These are phyloP conservation scores for Leptodermis oblonga DNA, from an alignment of 257 asterid species.

Conservation along the genomic window DNA sequence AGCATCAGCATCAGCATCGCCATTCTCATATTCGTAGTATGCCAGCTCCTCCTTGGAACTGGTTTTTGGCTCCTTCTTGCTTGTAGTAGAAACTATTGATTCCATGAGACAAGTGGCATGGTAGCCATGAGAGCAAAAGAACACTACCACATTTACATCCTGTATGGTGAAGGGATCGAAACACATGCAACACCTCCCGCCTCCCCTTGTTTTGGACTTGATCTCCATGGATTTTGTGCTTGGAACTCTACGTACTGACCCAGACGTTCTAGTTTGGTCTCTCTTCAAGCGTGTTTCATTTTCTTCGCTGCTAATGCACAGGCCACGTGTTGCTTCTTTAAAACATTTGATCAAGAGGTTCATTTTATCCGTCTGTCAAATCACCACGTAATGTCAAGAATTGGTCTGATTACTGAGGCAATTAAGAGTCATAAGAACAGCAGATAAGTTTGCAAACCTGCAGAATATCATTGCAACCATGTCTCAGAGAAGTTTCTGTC, in stretches of 20 bases:
- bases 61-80: slow-evolving; percentile 38
- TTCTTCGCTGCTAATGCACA: slow-evolving; percentile 72
- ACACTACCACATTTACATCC: slow-evolving; percentile 51
- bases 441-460: slow-evolving; percentile 47
- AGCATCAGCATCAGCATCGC: slow-evolving; percentile 34
- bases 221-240: slow-evolving; percentile 56
- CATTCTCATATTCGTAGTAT: slow-evolving; percentile 47
- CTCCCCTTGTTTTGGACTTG: slow-evolving; percentile 76
- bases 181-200: slow-evolving; percentile 92
- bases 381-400: not conserved
- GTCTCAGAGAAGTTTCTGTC: slow-evolving; percentile 94
- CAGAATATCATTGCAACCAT: slow-evolving; percentile 89
- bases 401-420: not conserved
- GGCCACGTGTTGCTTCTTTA: slow-evolving; percentile 89
- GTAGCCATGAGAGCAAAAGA: slow-evolving; percentile 96
- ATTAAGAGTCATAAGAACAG: not conserved
- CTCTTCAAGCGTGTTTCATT: slow-evolving; percentile 50
- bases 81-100: slow-evolving; percentile 47
- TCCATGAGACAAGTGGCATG: slow-evolving; percentile 80
- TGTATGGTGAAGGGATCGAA: slow-evolving; percentile 85
- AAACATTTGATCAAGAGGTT: slow-evolving; percentile 76
- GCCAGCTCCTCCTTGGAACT: slow-evolving; percentile 35
- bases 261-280: slow-evolving; percentile 36
- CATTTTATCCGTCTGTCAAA: slow-evolving; percentile 82
- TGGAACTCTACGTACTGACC: slow-evolving; percentile 37